Percentiles rank a stretch among this genome's conserved stretches.
phyloP scores from a whole-genome alignment of 1,139 yeast genomes.

The Pneumocystis oryctolagi region DNA sequence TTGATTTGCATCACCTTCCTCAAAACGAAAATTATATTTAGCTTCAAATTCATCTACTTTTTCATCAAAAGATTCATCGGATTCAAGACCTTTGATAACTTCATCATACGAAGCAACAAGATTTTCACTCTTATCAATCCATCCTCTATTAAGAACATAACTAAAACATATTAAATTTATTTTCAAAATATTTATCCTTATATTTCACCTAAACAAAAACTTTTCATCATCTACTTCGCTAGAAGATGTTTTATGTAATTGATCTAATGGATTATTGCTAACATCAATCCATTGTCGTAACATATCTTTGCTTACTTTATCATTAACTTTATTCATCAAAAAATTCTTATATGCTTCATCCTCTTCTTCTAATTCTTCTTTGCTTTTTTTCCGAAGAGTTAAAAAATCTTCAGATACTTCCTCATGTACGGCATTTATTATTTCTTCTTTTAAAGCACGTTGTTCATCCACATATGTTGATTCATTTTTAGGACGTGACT shows the following conservation, averaged over 20 bases:
- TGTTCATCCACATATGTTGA: constrained; percentile 14
- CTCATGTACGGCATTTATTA: constrained; percentile 53
- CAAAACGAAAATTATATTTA: constrained; percentile 88
- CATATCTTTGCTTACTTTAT: constrained; percentile 48
- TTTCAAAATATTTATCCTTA: neutral
- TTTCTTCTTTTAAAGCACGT: constrained; percentile 26
- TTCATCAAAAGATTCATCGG: constrained; percentile 78
- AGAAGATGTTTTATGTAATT: neutral
- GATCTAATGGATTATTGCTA: constrained; percentile 2
- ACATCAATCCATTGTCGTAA: constrained; percentile 47
- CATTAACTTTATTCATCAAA: constrained; percentile 14
- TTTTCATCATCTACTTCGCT: constrained; percentile 7
- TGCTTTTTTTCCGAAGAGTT: constrained; percentile 41
- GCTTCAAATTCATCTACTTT: constrained; percentile 83
- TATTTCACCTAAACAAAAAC: constrained; percentile 11
- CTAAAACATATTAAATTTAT: neutral
- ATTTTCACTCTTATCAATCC: constrained; percentile 12
- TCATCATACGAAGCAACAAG: constrained; percentile 26
- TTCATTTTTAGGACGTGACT: constrained; percentile 5
- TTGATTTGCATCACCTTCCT: constrained; percentile 69
- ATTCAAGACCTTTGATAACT: constrained; percentile 37
- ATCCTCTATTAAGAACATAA: constrained; percentile 9
- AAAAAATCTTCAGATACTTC: constrained; percentile 35
- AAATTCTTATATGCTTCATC: constrained; percentile 12
- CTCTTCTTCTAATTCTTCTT: constrained; percentile 25